Percentiles rank a stretch among this genome's conserved stretches.
phyloP scores from a whole-genome alignment of 2,329 filamentous ascomycete genomes.

The Sclerotinia nivalis region DNA sequence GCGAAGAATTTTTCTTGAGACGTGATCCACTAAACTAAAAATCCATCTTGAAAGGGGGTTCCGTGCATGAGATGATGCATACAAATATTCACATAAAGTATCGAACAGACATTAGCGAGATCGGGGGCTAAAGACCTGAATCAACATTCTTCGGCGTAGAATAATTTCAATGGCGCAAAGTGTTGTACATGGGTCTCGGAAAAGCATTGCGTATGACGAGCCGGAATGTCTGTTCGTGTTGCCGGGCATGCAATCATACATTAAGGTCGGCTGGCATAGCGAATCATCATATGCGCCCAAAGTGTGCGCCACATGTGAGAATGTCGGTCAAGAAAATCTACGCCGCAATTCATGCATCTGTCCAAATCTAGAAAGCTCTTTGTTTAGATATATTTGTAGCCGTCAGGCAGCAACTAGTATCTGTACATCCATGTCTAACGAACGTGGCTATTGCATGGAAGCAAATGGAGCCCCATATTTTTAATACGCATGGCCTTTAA shows the following conservation, averaged over 20 bases:
- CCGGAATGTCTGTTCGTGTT: constrained; percentile 1
- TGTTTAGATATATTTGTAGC: neutral
- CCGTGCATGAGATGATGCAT: constrained; percentile 6
- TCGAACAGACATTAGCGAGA: neutral
- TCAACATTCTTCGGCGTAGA: neutral
- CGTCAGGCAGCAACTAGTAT: constrained; percentile 7
- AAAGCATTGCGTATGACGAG: neutral
- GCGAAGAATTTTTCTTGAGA: constrained; percentile 19
- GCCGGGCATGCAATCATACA: constrained; percentile 2
- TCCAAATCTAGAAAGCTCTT: constrained; percentile 11
- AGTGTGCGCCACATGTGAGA: neutral
- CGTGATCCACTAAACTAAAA: constrained; percentile 2
- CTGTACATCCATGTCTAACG: neutral
- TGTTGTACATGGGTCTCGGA: neutral
- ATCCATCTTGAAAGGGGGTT: neutral
- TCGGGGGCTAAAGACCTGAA: neutral
- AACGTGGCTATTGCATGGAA: neutral
- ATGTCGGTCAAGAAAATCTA: constrained; percentile 1
- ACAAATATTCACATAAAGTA: constrained; percentile 2
- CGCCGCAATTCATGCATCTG: constrained; percentile 8
- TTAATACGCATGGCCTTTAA: constrained; percentile 5
- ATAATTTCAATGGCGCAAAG: neutral
- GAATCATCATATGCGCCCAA: neutral
- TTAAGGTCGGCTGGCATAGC: neutral
- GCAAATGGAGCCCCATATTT: constrained; percentile 9